Base-by-base conservation (phyloP, 106 monocot species). In the Allium cepa region DNA sequence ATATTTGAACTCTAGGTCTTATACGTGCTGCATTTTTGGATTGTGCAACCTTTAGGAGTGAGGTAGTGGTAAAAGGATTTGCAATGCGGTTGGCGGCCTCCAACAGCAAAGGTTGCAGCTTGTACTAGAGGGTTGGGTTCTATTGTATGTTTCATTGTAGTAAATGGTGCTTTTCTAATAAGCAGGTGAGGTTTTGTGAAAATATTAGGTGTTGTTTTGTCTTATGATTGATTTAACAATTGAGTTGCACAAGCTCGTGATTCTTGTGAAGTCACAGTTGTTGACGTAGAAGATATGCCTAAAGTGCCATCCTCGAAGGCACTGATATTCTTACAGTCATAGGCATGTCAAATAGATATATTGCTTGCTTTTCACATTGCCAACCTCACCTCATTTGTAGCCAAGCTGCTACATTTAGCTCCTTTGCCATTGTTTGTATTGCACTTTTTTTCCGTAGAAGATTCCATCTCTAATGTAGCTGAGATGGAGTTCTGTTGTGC, bases 11-110 rank as follows among this genome's bases (percentile, higher is more conserved):
- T 28, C 79, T 66, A 64, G 80, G 71, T 73, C 69, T 79, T 11
- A 90, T 80, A 49, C 76, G 85, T 64, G 82, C 77, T 12, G 75
- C 89, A 59, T 64, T 82, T 66, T 75, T 85, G 11, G 89, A 90
- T 59, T 85, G 77, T 11, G 89, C 85, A 9, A 82, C 89, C 75
- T 77, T 82, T 45, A 90, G 61, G 28, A 82, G 60, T 26, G 79
- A 79, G 8, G 79, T 71, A 9, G 85, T 82, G 14, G 80, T 80
- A 10, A 72, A 72, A 10, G 79, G 77, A 47, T 63, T 79, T 47
- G 85, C 89, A 14, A 90, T 79, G 58, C 89, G 82, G 0, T n/a
- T n/a, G n/a, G n/a, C n/a, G n/a, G n/a, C 85, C 89, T 4, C 89
- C 89, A 13, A 85, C 89, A 53, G 89, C 89, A 70, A 90, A 71